These are phyloP conservation scores for Mycena sp. DNA, from an alignment of 1,284 basidiomycete species.

Conservation along the genomic window DNA sequence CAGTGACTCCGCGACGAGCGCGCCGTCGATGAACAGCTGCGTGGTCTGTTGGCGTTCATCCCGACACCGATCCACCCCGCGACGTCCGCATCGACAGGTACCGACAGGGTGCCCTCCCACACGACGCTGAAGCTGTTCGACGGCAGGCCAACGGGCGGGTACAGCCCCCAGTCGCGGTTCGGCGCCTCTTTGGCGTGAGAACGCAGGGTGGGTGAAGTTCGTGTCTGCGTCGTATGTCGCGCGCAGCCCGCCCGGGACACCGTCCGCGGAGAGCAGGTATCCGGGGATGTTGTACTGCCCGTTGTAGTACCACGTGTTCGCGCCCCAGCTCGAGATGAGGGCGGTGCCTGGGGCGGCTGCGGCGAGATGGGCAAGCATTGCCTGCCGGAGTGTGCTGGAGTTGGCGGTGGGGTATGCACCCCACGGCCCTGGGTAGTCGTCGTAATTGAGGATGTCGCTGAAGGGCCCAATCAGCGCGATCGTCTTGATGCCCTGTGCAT, in stretches of 20 bases:
- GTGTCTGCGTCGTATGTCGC: conserved; percentile 40
- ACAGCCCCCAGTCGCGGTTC: conserved; percentile 42
- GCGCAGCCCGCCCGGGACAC: conserved; percentile 34
- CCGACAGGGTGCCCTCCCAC: conserved; percentile 40
- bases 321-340: too few species aligned
- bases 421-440: too few species aligned
- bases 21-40: conserved; percentile 34
- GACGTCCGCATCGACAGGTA: conserved; percentile 34
- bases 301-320: too few species aligned
- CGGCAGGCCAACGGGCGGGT: conserved; percentile 39
- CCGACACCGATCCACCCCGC: conserved; percentile 37
- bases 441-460: too few species aligned
- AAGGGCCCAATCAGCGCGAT: too few species aligned
- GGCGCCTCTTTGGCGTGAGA: conserved; percentile 35
- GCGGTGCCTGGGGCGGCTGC: conserved; percentile 20
- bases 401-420: conserved; percentile 35
- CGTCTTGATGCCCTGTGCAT: too few species aligned
- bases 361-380: conserved; percentile 33
- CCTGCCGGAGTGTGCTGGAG: conserved; percentile 37
- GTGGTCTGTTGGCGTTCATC: conserved; percentile 33
- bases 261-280: too few species aligned
- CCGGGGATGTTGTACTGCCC: too few species aligned
- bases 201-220: conserved; percentile 35
- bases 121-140: conserved; percentile 44
- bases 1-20: conserved; percentile 29